phyloP scores from a whole-genome alignment of 2,329 filamentous ascomycete genomes.

The Talaromyces rugulosus region DNA sequence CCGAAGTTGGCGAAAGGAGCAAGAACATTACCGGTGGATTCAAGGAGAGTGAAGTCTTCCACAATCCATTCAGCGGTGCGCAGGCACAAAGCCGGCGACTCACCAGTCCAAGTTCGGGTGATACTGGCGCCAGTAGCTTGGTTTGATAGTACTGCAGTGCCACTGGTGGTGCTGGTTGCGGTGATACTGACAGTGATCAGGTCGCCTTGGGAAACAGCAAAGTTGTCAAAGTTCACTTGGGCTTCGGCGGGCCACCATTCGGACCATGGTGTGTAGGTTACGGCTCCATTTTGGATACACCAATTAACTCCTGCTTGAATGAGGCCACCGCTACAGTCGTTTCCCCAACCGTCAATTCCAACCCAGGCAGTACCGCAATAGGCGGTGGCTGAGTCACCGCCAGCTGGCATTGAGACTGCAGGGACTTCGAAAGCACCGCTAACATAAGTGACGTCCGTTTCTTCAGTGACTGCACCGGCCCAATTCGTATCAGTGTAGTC shows the following conservation, averaged over 20 bases:
- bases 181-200: slow-evolving; percentile 6
- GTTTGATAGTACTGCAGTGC: slow-evolving; percentile 6
- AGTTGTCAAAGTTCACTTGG: slow-evolving; percentile 5
- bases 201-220: slow-evolving; percentile 8
- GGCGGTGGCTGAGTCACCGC: slow-evolving; percentile 2
- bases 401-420: slow-evolving; percentile 3
- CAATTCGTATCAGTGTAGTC: slow-evolving; percentile 7
- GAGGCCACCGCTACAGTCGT: slow-evolving; percentile 9
- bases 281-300: slow-evolving; percentile 8
- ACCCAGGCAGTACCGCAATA: slow-evolving; percentile 11
- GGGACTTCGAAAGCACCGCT: slow-evolving; percentile 7
- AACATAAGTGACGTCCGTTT: slow-evolving; percentile 7
- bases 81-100: slow-evolving; percentile 6
- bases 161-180: slow-evolving; percentile 8
- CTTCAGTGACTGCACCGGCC: slow-evolving; percentile 9
- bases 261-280: slow-evolving; percentile 6
- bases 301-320: slow-evolving; percentile 9
- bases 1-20: slow-evolving; percentile 7
- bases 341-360: slow-evolving; percentile 8
- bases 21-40: background rate
- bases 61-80: slow-evolving; percentile 11
- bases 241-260: slow-evolving; percentile 9
- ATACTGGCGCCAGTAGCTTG: slow-evolving; percentile 1
- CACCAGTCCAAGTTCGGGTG: slow-evolving; percentile 2
- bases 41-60: slow-evolving; percentile 6